These are phyloP conservation scores for Nothomitra cinnamomea DNA, from an alignment of 2,329 filamentous ascomycete genomes.

Conservation along the genomic window DNA sequence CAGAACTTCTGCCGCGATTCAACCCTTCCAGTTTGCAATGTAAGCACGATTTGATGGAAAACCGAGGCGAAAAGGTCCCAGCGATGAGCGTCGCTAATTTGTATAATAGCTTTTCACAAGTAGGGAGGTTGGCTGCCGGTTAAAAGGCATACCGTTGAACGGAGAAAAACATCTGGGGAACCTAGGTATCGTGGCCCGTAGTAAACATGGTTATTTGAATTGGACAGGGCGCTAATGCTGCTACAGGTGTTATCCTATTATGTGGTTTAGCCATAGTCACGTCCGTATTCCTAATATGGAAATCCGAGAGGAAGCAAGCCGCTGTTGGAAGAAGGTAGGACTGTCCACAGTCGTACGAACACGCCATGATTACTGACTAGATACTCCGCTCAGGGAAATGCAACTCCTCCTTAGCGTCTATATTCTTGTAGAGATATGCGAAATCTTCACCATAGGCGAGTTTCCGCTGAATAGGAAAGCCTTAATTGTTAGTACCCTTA, in stretches of 20 bases:
- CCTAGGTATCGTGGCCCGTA: constrained; percentile 41
- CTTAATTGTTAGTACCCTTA: constrained; percentile 44
- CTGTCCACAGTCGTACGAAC: neutral
- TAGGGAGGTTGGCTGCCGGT: constrained; percentile 38
- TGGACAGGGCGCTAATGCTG: neutral
- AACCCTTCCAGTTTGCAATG: constrained; percentile 71
- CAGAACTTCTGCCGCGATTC: constrained; percentile 74
- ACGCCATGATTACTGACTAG: constrained; percentile 11
- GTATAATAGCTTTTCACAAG: constrained; percentile 9
- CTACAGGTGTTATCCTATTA: constrained; percentile 67
- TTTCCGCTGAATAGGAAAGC: constrained; percentile 59
- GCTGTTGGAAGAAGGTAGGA: constrained; percentile 76
- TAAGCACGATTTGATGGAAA: constrained; percentile 29
- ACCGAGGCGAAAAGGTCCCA: neutral
- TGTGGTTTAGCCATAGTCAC: constrained; percentile 58
- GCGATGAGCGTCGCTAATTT: constrained; percentile 1
- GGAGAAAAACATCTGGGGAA: constrained; percentile 56
- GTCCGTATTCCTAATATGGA: constrained; percentile 51
- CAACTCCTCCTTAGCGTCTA: constrained; percentile 82
- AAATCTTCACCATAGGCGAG: constrained; percentile 88
- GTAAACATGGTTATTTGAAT: neutral
- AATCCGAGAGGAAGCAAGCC: constrained; percentile 77
- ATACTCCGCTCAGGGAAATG: constrained; percentile 57
- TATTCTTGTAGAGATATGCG: constrained; percentile 77
- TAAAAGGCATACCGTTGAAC: constrained; percentile 59